Conservation (phyloP, 768 basidiomycete species). For the Pilatotrama ljubarskyi region DNA sequence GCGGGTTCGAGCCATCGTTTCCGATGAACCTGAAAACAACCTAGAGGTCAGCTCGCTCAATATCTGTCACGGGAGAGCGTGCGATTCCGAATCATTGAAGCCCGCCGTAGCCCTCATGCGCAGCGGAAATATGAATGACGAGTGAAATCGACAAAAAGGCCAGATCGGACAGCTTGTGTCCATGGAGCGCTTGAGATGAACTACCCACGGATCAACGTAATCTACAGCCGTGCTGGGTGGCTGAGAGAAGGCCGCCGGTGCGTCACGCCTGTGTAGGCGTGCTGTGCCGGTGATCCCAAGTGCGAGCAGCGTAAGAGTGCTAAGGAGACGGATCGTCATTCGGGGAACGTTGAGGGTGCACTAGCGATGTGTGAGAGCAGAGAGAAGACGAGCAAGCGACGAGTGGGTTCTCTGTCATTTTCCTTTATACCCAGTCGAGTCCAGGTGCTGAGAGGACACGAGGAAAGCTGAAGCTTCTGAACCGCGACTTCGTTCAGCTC, state of each 20-base stretch:
- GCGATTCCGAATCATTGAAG: too few relatives aligned
- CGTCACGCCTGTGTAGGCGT: slow-evolving; percentile 10
- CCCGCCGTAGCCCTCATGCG: too few relatives aligned
- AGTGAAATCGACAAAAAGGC: too few relatives aligned
- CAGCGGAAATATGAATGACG: too few relatives aligned
- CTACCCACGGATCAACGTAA: slow-evolving; percentile 48
- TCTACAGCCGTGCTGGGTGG: slow-evolving; percentile 42
- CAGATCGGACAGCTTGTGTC: too few relatives aligned
- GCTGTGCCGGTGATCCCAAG: background rate
- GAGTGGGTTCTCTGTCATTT: background rate
- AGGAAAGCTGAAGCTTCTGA: too few relatives aligned
- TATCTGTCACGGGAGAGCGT: too few relatives aligned
- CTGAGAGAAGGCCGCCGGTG: slow-evolving; percentile 21
- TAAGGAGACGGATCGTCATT: background rate
- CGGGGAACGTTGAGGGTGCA: too few relatives aligned
- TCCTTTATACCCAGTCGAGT: background rate
- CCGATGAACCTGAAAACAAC: slow-evolving; percentile 55
- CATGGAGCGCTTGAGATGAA: too few relatives aligned
- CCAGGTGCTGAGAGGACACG: background rate
- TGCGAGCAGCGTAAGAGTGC: background rate
- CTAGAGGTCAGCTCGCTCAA: too few relatives aligned
- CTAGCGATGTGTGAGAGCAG: too few relatives aligned
- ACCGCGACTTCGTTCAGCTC: background rate
- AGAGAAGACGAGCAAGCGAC: background rate
- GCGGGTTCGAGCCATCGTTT: slow-evolving; percentile 68